These are phyloP conservation scores for Alloteropsis semialata DNA, from an alignment of 176 grass and related monocot species.

Conservation along the genomic window DNA sequence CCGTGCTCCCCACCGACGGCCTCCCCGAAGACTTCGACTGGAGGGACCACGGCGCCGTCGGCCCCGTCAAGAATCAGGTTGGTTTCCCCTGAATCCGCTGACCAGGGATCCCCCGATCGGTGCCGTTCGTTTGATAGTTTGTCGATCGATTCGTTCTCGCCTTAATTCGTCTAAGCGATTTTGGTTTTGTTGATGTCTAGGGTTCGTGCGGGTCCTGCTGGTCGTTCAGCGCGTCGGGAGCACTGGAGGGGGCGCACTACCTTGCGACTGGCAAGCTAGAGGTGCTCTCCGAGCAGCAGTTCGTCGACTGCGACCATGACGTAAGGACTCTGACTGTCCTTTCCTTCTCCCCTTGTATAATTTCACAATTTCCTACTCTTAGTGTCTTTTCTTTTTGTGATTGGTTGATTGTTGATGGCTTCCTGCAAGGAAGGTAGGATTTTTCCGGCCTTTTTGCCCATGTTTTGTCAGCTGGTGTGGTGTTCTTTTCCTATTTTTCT, in stretches of 20 bases:
- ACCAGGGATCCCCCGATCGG: too few relatives aligned
- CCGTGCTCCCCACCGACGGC: too few relatives aligned
- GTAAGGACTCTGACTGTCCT: too few relatives aligned
- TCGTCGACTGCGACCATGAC: too few relatives aligned
- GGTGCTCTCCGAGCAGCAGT: slow-evolving; percentile 45
- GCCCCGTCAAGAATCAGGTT: neutral
- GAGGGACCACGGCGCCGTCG: too few relatives aligned
- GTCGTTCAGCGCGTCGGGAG: slow-evolving; percentile 77
- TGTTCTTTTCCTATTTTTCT: slow-evolving; percentile 14
- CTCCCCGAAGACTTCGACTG: too few relatives aligned
- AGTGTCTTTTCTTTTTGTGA: too few relatives aligned
- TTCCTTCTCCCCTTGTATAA: neutral
- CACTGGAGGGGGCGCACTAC: slow-evolving; percentile 45
- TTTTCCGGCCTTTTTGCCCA: neutral
- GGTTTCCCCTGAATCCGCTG: too few relatives aligned
- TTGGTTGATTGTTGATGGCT: too few relatives aligned
- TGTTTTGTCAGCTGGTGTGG: slow-evolving; percentile 20
- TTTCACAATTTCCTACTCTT: neutral
- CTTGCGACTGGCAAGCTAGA: too few relatives aligned
- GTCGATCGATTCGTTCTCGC: neutral
- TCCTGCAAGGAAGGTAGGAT: too few relatives aligned
- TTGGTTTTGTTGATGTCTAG: too few relatives aligned
- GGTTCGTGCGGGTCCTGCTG: neutral
- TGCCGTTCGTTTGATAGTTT: neutral
- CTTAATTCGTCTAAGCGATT: neutral